Evolutionary conservation across 495 filamentous ascomycete species (phyloP).

Genomic region (Aspergillus leporis): DNA sequence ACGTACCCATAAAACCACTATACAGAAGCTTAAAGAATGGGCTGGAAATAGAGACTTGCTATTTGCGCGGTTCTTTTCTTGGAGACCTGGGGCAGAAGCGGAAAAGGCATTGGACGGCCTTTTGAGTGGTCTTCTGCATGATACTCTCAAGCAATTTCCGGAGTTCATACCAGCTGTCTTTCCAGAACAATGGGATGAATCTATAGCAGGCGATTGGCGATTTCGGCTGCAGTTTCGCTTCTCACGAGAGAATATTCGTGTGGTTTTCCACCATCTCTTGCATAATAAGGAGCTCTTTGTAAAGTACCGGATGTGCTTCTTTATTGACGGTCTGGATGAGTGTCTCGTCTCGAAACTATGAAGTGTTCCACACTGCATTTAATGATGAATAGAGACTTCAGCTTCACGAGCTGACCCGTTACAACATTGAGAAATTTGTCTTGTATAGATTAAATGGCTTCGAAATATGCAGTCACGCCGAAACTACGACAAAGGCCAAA

Average conservation of each 20-base stretch:
- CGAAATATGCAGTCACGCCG: constrained; percentile 24
- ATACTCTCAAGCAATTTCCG: constrained; percentile 32
- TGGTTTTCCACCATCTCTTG: constrained; percentile 15
- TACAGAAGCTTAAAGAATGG: constrained; percentile 25
- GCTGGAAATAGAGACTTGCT: constrained; percentile 31
- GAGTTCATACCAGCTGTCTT: constrained; percentile 30
- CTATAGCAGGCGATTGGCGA: neutral
- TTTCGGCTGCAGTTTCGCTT: neutral
- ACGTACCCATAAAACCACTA: constrained; percentile 14
- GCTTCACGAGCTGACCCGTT: neutral
- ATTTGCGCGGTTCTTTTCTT: constrained; percentile 48
- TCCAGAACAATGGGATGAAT: neutral
- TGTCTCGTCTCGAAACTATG: neutral
- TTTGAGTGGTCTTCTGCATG: constrained; percentile 44
- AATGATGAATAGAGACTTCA: neutral
- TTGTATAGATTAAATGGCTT: neutral
- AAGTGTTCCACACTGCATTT: neutral
- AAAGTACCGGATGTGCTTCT: constrained; percentile 37
- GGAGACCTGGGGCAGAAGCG: constrained; percentile 33
- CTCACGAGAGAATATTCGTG: constrained; percentile 6
- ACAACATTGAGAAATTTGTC: constrained; percentile 21
- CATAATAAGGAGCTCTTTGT: neutral
- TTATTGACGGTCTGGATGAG: constrained; percentile 53
- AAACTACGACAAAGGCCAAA: constrained; percentile 23
- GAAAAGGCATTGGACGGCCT: constrained; percentile 47